A percentile compares a stretch with the other conserved stretches of the same genome.
Evolutionary conservation across 805 yeast species (phyloP).

Genomic region (Maudiozyma turicensis): DNA sequence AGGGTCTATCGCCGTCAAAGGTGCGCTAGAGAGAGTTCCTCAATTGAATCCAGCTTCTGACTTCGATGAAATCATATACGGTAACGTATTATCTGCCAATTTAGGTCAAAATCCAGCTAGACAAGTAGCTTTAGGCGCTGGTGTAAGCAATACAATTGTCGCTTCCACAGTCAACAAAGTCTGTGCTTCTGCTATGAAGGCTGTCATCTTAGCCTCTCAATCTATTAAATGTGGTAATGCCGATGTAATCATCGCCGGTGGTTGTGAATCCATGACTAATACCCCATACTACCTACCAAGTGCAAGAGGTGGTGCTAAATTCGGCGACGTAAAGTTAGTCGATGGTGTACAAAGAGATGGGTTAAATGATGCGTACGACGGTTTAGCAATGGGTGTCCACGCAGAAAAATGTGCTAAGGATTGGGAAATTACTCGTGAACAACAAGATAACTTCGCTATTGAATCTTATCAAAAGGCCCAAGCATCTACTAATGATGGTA

Average conservation of each 20-base stretch:
- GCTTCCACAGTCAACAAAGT: slow-evolving; percentile 94
- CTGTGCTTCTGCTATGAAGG: slow-evolving; percentile 93
- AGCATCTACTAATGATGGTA: slow-evolving; percentile 68
- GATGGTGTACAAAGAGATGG: slow-evolving; percentile 95
- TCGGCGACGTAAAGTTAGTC: slow-evolving; percentile 67
- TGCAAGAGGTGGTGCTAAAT: slow-evolving; percentile 83
- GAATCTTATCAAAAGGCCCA: slow-evolving; percentile 79
- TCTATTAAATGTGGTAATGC: slow-evolving; percentile 80
- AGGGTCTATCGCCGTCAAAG: slow-evolving; percentile 86
- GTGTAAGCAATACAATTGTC: slow-evolving; percentile 67
- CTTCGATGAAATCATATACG: slow-evolving; percentile 86
- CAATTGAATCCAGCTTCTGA: slow-evolving; percentile 55
- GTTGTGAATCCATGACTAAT: slow-evolving; percentile 96
- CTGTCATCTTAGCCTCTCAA: slow-evolving; percentile 86
- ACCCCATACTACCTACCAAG: slow-evolving; percentile 85
- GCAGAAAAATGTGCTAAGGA: slow-evolving; percentile 95
- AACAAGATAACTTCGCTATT: slow-evolving; percentile 84
- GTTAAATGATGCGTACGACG: slow-evolving; percentile 81
- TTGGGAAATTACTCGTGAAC: slow-evolving; percentile 66
- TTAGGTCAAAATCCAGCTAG: slow-evolving; percentile 98
- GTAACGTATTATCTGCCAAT: slow-evolving; percentile 86
- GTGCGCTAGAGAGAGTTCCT: slow-evolving; percentile 78
- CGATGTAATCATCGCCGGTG: slow-evolving; percentile 92
- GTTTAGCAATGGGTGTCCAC: slow-evolving; percentile 88
- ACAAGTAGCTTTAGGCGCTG: slow-evolving; percentile 90